phyloP scores from a whole-genome alignment of 257 asterid species.

The Sherardia arvensis region DNA sequence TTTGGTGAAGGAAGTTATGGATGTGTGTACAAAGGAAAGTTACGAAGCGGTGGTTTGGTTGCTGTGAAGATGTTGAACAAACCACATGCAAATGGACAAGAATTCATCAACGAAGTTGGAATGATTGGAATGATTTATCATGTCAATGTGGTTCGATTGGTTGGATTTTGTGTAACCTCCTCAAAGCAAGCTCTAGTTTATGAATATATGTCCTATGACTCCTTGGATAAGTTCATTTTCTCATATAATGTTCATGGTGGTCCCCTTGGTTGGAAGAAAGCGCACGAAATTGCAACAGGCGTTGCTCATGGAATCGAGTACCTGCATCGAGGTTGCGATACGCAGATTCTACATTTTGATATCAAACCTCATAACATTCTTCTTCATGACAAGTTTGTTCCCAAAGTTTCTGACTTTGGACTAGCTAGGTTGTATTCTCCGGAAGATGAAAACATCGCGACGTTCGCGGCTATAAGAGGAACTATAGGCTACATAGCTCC shows the following conservation, averaged over 20 bases:
- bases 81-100: not conserved
- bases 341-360: conserved; percentile 13
- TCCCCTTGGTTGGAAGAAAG: not conserved
- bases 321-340: conserved; percentile 6
- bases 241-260: not conserved
- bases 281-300: conserved; percentile 11
- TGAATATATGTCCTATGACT: conserved; percentile 1
- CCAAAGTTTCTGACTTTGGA: conserved; percentile 16
- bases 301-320: conserved; percentile 13
- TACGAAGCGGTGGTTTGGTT: not conserved
- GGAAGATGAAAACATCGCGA: not conserved
- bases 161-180: not conserved
- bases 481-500: conserved; percentile 7
- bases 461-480: conserved; percentile 15
- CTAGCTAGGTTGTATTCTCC: conserved; percentile 9
- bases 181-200: not conserved
- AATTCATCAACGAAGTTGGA: conserved; percentile 7
- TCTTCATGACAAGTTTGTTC: conserved; percentile 2
- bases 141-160: not conserved
- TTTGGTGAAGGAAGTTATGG: conserved; percentile 1
- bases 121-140: conserved; percentile 1
- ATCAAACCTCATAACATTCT: conserved; percentile 1
- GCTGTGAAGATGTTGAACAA: conserved; percentile 1
- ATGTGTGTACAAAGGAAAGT: conserved; percentile 1
- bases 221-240: not conserved